Evolutionary conservation across 2,329 filamentous ascomycete species (phyloP).

Genomic region (Cordyceps farinosa): DNA sequence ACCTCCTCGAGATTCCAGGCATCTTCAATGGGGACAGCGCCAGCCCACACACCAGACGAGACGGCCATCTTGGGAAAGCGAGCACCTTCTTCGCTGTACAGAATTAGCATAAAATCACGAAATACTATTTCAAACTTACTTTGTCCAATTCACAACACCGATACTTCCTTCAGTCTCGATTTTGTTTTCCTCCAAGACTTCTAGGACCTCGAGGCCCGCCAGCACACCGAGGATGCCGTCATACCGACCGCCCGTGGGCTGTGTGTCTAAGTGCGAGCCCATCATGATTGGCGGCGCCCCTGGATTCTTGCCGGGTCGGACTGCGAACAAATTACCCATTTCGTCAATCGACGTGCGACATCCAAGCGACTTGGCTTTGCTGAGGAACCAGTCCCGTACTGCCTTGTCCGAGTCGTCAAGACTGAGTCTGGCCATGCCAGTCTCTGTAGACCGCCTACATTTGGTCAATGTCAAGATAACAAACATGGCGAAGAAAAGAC

Average conservation of each 20-base stretch:
- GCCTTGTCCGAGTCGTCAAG: conserved; percentile 72
- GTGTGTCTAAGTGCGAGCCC: conserved; percentile 67
- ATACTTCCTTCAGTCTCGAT: conserved; percentile 67
- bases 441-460: conserved; percentile 42
- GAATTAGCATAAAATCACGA: not conserved
- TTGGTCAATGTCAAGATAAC: not conserved
- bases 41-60: conserved; percentile 76
- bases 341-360: conserved; percentile 67
- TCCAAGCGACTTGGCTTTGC: conserved; percentile 59
- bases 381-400: conserved; percentile 72
- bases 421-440: conserved; percentile 73
- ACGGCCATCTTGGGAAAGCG: conserved; percentile 74
- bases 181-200: conserved; percentile 59
- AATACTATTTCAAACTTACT: conserved; percentile 37
- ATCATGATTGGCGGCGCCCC: conserved; percentile 58
- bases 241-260: conserved; percentile 64
- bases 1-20: conserved; percentile 64
- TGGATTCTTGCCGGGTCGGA: conserved; percentile 55
- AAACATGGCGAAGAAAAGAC: conserved; percentile 7
- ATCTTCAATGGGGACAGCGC: conserved; percentile 55
- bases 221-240: conserved; percentile 75
- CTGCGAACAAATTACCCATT: conserved; percentile 78
- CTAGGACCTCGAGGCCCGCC: conserved; percentile 71
- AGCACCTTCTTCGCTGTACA: conserved; percentile 69
- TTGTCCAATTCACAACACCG: conserved; percentile 76